Evolutionary conservation across 345 rosid genomes (phyloP), one percentile per base, ranked within the genome.

Genomic region (Bruguiera parviflora): DNA sequence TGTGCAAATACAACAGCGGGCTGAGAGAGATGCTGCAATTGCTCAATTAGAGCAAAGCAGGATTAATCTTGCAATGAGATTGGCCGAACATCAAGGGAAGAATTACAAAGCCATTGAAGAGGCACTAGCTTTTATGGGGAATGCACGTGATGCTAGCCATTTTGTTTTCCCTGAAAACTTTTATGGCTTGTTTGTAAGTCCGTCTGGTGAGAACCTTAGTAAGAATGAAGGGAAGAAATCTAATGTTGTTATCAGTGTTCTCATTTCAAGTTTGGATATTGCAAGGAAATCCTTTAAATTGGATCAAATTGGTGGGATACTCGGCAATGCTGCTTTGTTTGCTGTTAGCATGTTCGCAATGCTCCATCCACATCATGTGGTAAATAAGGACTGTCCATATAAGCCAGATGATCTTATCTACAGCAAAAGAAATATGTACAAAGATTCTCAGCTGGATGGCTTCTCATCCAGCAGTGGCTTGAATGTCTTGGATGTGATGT

Each of bases 41-140:
- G 92, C 91, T 15, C 80, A 84, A 71, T 69, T 92, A 71, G 92
- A 92, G 65, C 94, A 92, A 74, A 92, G 91, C 82, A 78, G 94
- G 78, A 81, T 86, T 19, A 62, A 89, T 67, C 92, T 89, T 20
- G 92, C 91, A 46, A 74, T 86, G 92, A 83, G 94, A 74, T 77
- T 92, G 73, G 87, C 88, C 16, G 94, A 87, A 64, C 96, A 89
- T 73, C 84, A 76, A 18, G 97, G 92, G 20, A 85, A 85, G 79
- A 86, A 78, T 78, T 82, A 86, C 68, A 82, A 88, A 75, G 96
- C 89, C 67, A 77, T 92, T 20, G 92, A 89, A 61, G 97, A 92
- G 83, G 89, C 91, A 70, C 70, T 83, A 28, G 86, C 92, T 20
- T 92, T 92, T 57, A 86, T 86, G 20, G 94, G 97, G 6, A 88